phyloP scores from a whole-genome alignment of 2,329 filamentous ascomycete species.

The Talaromyces sp. region DNA sequence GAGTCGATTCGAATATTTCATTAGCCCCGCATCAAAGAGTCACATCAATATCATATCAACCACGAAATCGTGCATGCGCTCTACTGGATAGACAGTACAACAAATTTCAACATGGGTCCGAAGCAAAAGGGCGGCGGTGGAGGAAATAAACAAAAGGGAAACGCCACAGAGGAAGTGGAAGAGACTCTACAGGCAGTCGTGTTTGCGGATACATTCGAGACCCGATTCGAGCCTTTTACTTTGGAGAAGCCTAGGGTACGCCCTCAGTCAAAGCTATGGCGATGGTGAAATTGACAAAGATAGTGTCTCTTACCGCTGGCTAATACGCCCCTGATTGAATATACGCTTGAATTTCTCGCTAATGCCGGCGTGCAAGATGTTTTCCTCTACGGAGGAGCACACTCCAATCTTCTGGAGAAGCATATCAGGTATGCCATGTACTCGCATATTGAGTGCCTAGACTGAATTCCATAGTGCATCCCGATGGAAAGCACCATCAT shows the following conservation, averaged over 20 bases:
- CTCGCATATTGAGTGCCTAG: neutral
- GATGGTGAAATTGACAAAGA: slow-evolving; percentile 8
- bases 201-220: slow-evolving; percentile 90
- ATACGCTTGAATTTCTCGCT: slow-evolving; percentile 92
- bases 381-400: slow-evolving; percentile 84
- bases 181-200: slow-evolving; percentile 62
- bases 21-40: neutral
- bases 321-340: slow-evolving; percentile 93
- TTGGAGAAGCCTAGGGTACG: slow-evolving; percentile 80
- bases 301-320: slow-evolving; percentile 90
- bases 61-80: neutral
- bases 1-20: neutral
- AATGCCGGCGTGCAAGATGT: slow-evolving; percentile 94
- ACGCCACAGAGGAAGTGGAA: slow-evolving; percentile 56
- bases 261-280: slow-evolving; percentile 13
- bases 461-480: slow-evolving; percentile 53
- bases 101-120: slow-evolving; percentile 30
- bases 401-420: slow-evolving; percentile 79
- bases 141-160: slow-evolving; percentile 29
- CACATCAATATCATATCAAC: neutral
- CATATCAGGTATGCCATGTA: slow-evolving; percentile 62
- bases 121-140: slow-evolving; percentile 30
- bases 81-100: neutral
- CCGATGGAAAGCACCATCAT: slow-evolving; percentile 67
- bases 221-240: slow-evolving; percentile 83